phyloP scores from a whole-genome alignment of 2,329 filamentous ascomycete genomes.

The Colletotrichum sidae region DNA sequence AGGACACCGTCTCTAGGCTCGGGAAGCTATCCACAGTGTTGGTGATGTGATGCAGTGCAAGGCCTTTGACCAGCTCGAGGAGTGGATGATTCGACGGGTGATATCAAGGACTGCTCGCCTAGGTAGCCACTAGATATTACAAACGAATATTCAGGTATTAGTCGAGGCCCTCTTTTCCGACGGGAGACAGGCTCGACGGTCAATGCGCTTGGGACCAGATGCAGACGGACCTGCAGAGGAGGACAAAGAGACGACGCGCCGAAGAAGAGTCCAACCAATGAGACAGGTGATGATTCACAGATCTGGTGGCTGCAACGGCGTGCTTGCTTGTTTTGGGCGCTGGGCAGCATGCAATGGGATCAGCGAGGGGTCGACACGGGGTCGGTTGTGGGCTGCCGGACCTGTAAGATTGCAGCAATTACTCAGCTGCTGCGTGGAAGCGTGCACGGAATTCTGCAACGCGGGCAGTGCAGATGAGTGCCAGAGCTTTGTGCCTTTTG shows the following conservation, averaged over 20 bases:
- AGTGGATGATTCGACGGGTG: slow-evolving; percentile 12
- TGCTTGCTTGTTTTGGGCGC: slow-evolving; percentile 25
- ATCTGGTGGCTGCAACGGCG: slow-evolving; percentile 33
- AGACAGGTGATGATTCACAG: slow-evolving; percentile 38
- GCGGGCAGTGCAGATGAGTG: slow-evolving; percentile 17
- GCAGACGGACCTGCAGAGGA: slow-evolving; percentile 33
- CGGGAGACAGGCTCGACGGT: slow-evolving; percentile 22
- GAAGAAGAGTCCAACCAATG: slow-evolving; percentile 27
- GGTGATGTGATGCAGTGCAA: background rate
- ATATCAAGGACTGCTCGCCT: background rate
- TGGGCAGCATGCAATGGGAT: slow-evolving; percentile 29
- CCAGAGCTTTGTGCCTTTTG: slow-evolving; percentile 29
- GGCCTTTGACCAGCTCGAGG: background rate
- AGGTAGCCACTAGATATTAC: slow-evolving; percentile 7
- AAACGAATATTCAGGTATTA: slow-evolving; percentile 28
- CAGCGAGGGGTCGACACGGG: slow-evolving; percentile 30
- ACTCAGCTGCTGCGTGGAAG: slow-evolving; percentile 39
- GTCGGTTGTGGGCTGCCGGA: slow-evolving; percentile 25
- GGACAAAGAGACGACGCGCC: slow-evolving; percentile 27
- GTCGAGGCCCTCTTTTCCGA: slow-evolving; percentile 33
- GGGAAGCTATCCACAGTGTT: slow-evolving; percentile 9
- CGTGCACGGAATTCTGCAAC: slow-evolving; percentile 24
- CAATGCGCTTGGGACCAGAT: slow-evolving; percentile 27
- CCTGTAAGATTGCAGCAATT: slow-evolving; percentile 44
- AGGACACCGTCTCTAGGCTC: background rate